Evolutionary conservation across 2,329 filamentous ascomycete species (phyloP).

Genomic region (Ceratocystis lukuohia): DNA sequence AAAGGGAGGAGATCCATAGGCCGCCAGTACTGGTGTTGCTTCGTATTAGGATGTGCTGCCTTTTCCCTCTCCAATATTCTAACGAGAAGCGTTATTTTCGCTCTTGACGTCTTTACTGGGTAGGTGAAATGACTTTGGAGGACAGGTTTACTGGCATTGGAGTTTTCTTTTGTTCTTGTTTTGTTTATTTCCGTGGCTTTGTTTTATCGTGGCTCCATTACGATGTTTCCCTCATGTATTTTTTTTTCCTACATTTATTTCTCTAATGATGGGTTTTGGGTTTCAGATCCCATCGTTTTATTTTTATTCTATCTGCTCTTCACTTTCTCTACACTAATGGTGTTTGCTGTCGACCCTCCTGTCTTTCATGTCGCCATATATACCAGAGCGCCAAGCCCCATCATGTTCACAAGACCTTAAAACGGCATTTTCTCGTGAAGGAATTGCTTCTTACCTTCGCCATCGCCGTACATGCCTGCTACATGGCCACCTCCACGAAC

Average conservation of each 20-base stretch:
- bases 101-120: conserved; percentile 1
- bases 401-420: neutral
- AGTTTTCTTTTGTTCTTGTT: conserved; percentile 4
- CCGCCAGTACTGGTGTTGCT: neutral
- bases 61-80: conserved; percentile 1
- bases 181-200: neutral
- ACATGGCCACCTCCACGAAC: conserved; percentile 71
- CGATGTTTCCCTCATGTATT: conserved; percentile 1
- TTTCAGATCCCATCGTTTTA: conserved; percentile 1
- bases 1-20: neutral
- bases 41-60: neutral
- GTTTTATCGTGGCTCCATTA: neutral
- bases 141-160: neutral
- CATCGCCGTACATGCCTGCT: conserved; percentile 60
- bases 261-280: neutral
- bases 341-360: no score
- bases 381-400: neutral
- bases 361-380: no score
- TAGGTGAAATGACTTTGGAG: conserved; percentile 7
- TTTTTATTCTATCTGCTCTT: conserved; percentile 1
- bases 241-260: conserved; percentile 1
- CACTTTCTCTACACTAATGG: neutral
- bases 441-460: conserved; percentile 44
- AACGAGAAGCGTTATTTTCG: neutral
- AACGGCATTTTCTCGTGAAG: conserved; percentile 41